These are phyloP conservation scores for Candida rishiriensis DNA, from an alignment of 805 yeast genomes.

Conservation along the genomic window DNA sequence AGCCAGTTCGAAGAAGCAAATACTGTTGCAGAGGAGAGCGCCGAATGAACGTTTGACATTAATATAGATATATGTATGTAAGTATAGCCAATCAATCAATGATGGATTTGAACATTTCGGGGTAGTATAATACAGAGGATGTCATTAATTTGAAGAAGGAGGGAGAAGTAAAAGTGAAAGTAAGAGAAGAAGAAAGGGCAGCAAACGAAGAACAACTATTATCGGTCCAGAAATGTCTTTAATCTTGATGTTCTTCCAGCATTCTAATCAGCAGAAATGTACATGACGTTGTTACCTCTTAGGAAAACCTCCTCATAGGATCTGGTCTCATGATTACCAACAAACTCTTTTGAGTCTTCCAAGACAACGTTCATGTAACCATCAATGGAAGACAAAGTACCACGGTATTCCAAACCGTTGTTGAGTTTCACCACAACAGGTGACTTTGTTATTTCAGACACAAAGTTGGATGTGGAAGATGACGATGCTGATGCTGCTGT, in stretches of 20 bases:
- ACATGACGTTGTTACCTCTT: conserved; percentile 81
- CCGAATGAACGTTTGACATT: not conserved
- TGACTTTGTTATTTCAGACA: conserved; percentile 74
- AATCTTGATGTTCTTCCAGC: no score
- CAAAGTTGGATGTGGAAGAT: conserved; percentile 58
- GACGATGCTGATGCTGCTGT: conserved; percentile 1
- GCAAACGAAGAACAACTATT: no score
- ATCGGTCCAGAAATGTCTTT: no score
- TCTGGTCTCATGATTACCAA: conserved; percentile 43
- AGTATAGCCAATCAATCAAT: no score
- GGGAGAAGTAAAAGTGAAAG: no score
- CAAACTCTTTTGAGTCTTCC: conserved; percentile 67
- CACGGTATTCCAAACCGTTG: conserved; percentile 83
- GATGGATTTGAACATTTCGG: not conserved
- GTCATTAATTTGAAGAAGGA: no score
- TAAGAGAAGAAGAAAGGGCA: no score
- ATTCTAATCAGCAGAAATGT: conserved; percentile 22
- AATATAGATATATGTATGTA: not conserved
- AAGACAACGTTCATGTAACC: conserved; percentile 95
- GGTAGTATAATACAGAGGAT: conserved; percentile 1
- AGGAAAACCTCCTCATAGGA: conserved; percentile 75
- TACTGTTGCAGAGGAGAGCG: conserved; percentile 1
- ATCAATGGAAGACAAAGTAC: conserved; percentile 70
- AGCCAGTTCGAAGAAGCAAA: not conserved
- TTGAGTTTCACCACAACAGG: conserved; percentile 77